phyloP scores from a whole-genome alignment of 768 basidiomycete species.

The Kwoniella newhampshirensis region DNA sequence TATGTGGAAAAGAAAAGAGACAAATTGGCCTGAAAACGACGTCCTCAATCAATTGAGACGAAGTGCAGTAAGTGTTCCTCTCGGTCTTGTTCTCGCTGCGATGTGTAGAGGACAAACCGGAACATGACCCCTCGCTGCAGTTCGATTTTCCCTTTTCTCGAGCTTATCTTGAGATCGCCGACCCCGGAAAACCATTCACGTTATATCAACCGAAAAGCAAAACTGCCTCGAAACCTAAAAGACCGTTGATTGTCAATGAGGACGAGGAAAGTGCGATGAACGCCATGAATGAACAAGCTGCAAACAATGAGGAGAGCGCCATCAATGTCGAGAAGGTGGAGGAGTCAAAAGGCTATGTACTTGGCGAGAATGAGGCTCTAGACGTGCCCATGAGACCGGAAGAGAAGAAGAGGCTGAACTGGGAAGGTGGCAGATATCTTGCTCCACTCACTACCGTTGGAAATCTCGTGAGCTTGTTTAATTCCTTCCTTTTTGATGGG shows the following conservation, averaged over 20 bases:
- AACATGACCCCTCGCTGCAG: constrained; percentile 10
- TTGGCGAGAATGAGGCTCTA: constrained; percentile 33
- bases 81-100: neutral
- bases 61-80: constrained; percentile 61
- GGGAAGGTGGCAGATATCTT: constrained; percentile 80
- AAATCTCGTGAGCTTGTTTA: constrained; percentile 66
- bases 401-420: constrained; percentile 85
- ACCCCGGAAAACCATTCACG: constrained; percentile 40
- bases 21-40: constrained; percentile 67
- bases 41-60: constrained; percentile 65
- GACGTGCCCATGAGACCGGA: constrained; percentile 69
- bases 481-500: neutral
- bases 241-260: neutral
- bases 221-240: constrained; percentile 13
- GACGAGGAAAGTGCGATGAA: constrained; percentile 42
- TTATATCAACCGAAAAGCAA: constrained; percentile 12
- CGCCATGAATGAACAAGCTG: constrained; percentile 1
- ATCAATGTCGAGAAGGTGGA: constrained; percentile 8
- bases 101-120: constrained; percentile 12
- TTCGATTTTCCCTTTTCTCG: constrained; percentile 37
- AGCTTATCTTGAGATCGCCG: constrained; percentile 34
- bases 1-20: constrained; percentile 58
- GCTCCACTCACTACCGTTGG: constrained; percentile 92
- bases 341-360: constrained; percentile 25
- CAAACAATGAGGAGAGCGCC: constrained; percentile 10